Base-by-base conservation (phyloP, 2,329 filamentous ascomycete genomes). In the Talaromyces verruculosus region DNA sequence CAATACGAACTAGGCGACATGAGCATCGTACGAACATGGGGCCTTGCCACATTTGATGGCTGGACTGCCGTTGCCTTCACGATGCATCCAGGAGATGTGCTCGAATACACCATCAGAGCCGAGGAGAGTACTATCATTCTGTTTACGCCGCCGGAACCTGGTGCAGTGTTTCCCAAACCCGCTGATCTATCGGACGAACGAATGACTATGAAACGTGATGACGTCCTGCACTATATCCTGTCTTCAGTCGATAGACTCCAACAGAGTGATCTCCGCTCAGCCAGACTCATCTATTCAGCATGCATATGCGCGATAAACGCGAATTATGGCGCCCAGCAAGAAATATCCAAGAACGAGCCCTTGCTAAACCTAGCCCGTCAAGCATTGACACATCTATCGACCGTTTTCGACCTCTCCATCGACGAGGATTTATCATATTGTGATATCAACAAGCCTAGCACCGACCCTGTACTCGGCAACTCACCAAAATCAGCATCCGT, bases 81-180 rank as follows among this genome's bases (percentile, higher is more conserved):
- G 1, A 70, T 85, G 33, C 84, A 88, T 71, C 85, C 86, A 0
- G 84, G 81, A 3, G 83, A 87, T 71, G 83, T 84, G 76, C 76
- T 87, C 15, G 84, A 88, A 67, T 88, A 88, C 70, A 79, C 80
- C 0, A 83, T 83, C 6, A 73, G 78, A 7, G 78, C 80, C 3
- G 79, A 83, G 30, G 80, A 85, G 63, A 73, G 74, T n/a, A 73
- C 76, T 0, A 77, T 72, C 0, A 69, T 85, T 8, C 65, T 79
- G 1, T 80, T 82, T 65, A 70, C 71, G 22, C 66, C 68, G 11
- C 35, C 69, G 64, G 65, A 73, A 5, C 68, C 58, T 62, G 67
- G 11, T 22, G 65, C 68, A 5, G 57, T 68, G 19, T 49, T 68
- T 7, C 64, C 67, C 2, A 64, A 69, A 33, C 65, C 64, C 5